A percentile compares a stretch with the other conserved stretches of the same genome.
These are phyloP conservation scores for Hamamelis virginiana DNA, from an alignment of 164 flowering plant genomes.

Conservation along the genomic window DNA sequence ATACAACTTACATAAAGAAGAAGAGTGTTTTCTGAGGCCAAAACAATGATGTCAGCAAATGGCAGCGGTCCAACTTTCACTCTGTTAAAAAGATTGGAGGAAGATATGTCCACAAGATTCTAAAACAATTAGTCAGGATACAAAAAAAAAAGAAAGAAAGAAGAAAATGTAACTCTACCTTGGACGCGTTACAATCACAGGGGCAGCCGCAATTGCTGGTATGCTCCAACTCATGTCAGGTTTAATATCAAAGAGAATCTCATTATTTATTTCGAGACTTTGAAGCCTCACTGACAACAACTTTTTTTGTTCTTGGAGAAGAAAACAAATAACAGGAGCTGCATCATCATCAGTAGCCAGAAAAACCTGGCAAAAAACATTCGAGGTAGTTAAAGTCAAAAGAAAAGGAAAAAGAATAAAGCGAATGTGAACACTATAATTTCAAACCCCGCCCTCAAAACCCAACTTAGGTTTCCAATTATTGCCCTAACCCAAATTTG, in stretches of 20 bases:
- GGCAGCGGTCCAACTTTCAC: slow-evolving; percentile 65
- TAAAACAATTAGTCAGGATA: background rate
- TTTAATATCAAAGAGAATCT: slow-evolving; percentile 68
- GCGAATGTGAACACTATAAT: background rate
- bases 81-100: slow-evolving; percentile 40
- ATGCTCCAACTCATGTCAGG: slow-evolving; percentile 87
- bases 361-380: slow-evolving; percentile 60
- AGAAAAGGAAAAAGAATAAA: background rate
- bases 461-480: background rate
- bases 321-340: slow-evolving; percentile 80
- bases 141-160: background rate
- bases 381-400: slow-evolving; percentile 1
- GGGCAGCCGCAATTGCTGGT: slow-evolving; percentile 81
- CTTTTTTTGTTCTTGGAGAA: slow-evolving; percentile 79
- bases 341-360: slow-evolving; percentile 86
- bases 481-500: background rate
- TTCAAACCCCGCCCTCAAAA: background rate
- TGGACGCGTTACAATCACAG: slow-evolving; percentile 84
- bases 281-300: slow-evolving; percentile 74
- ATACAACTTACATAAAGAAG: slow-evolving; percentile 80
- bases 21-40: slow-evolving; percentile 70
- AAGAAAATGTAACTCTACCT: slow-evolving; percentile 35
- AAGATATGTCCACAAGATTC: background rate
- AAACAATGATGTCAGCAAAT: slow-evolving; percentile 64
- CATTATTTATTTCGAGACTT: slow-evolving; percentile 58